A percentile compares a stretch with the other conserved stretches of the same genome.
Evolutionary conservation across 2,329 filamentous ascomycete genomes (phyloP).

Genomic region (Fusarium napiforme): DNA sequence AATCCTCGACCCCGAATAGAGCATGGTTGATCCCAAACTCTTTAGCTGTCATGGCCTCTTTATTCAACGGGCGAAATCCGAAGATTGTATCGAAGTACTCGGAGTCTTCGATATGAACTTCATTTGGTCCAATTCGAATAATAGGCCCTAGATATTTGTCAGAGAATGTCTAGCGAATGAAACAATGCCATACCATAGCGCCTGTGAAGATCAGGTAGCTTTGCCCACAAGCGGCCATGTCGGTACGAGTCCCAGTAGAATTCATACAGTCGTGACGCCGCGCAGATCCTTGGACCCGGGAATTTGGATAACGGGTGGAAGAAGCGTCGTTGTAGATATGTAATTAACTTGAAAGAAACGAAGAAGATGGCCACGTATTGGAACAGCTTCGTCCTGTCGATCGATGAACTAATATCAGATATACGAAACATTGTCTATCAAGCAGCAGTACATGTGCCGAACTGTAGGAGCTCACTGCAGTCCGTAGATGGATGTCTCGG

Average conservation of each 20-base stretch:
- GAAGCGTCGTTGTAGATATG: not conserved
- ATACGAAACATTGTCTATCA: not conserved
- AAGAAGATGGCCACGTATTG: not conserved
- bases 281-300: not conserved
- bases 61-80: slow-evolving; percentile 7
- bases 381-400: not conserved
- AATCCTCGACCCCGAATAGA: not conserved
- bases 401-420: not conserved
- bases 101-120: slow-evolving; percentile 8
- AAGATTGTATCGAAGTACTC: slow-evolving; percentile 8
- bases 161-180: not conserved
- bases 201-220: not conserved
- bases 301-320: not conserved
- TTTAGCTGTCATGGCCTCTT: slow-evolving; percentile 12
- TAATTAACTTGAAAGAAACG: not conserved
- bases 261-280: not conserved
- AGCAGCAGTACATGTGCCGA: no score
- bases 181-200: not conserved
- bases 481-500: not conserved
- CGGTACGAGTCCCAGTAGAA: slow-evolving; percentile 4
- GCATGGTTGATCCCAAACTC: slow-evolving; percentile 8
- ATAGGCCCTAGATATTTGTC: not conserved
- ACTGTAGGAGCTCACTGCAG: accelerated
- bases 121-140: not conserved
- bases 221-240: slow-evolving; percentile 1